These are phyloP conservation scores for Mycena alexandri DNA, from an alignment of 768 basidiomycete genomes.

Conservation along the genomic window DNA sequence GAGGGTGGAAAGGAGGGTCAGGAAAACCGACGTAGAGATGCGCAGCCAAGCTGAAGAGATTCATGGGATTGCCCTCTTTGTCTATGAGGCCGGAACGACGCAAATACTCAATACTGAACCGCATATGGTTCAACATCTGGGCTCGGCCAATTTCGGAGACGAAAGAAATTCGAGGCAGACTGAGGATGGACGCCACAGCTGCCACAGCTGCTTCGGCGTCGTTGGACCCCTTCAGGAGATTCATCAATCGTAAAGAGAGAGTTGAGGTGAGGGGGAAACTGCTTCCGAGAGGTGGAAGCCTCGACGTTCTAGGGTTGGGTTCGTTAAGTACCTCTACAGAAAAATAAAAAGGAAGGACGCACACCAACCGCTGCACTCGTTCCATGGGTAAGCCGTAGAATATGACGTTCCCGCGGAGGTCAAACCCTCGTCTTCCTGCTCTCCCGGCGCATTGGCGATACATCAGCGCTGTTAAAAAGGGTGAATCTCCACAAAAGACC, in stretches of 20 bases:
- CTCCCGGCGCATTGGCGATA: constrained; percentile 83
- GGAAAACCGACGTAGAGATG: constrained; percentile 61
- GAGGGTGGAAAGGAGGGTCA: not conserved
- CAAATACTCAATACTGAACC: constrained; percentile 81
- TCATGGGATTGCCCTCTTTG: constrained; percentile 66
- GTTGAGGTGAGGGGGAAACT: constrained; percentile 79
- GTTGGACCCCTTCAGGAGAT: constrained; percentile 72
- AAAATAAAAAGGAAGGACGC: too few species aligned
- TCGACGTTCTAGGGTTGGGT: too few species aligned
- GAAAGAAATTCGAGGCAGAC: constrained; percentile 71
- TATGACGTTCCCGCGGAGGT: constrained; percentile 76
- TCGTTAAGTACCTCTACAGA: too few species aligned
- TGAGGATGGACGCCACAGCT: constrained; percentile 65
- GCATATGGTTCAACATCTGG: constrained; percentile 73
- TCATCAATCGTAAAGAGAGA: constrained; percentile 72
- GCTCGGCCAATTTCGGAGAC: constrained; percentile 65
- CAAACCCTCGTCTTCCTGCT: constrained; percentile 79
- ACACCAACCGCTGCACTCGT: constrained; percentile 72
- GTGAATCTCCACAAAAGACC: constrained; percentile 74
- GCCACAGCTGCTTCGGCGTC: constrained; percentile 61
- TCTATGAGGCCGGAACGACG: constrained; percentile 68
- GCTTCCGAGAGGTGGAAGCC: too few species aligned
- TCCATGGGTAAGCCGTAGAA: constrained; percentile 79
- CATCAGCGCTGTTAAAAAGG: constrained; percentile 71
- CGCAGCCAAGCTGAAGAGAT: constrained; percentile 65